Conservation (phyloP, 2,329 filamentous ascomycete species). For the Hirsutella thompsonii region DNA sequence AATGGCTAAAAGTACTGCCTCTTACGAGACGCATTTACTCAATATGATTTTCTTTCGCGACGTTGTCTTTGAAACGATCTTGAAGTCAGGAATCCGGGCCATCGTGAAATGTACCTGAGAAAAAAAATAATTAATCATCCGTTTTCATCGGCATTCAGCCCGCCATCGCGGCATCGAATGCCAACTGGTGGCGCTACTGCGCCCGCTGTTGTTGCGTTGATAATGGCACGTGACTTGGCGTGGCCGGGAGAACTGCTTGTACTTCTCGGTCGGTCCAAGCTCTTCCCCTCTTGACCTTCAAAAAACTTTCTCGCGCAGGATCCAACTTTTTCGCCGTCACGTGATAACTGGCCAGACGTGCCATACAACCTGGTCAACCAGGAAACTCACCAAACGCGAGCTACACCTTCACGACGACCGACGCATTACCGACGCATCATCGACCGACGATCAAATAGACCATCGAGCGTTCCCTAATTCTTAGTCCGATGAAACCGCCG, state of each 20-base stretch:
- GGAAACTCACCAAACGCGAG: slow-evolving; percentile 9
- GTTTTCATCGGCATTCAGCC: background rate
- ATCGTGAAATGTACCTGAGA: too few relatives aligned
- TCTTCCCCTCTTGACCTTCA: slow-evolving; percentile 6
- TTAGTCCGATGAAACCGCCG: slow-evolving; percentile 13
- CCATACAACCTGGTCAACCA: background rate
- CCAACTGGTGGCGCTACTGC: background rate
- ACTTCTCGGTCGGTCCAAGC: slow-evolving; percentile 2
- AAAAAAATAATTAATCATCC: too few relatives aligned
- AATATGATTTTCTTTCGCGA: slow-evolving; percentile 1
- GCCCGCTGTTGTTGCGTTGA: background rate
- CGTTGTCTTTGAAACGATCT: too few relatives aligned
- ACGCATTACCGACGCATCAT: slow-evolving; percentile 5
- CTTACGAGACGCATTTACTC: background rate
- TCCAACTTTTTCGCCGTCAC: slow-evolving; percentile 12
- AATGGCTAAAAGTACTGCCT: background rate
- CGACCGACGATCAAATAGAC: slow-evolving; percentile 8
- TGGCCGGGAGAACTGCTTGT: slow-evolving; percentile 7
- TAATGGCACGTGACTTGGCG: slow-evolving; percentile 14
- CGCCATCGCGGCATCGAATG: background rate
- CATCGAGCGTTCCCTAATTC: slow-evolving; percentile 7
- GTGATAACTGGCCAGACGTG: slow-evolving; percentile 15
- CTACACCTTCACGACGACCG: slow-evolving; percentile 8
- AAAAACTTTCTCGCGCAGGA: slow-evolving; percentile 6
- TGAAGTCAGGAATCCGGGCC: too few relatives aligned